A percentile compares a stretch with the other conserved stretches of the same genome.
Conservation (phyloP, 2,329 filamentous ascomycete species). For the Arthrobotrys iridis region DNA sequence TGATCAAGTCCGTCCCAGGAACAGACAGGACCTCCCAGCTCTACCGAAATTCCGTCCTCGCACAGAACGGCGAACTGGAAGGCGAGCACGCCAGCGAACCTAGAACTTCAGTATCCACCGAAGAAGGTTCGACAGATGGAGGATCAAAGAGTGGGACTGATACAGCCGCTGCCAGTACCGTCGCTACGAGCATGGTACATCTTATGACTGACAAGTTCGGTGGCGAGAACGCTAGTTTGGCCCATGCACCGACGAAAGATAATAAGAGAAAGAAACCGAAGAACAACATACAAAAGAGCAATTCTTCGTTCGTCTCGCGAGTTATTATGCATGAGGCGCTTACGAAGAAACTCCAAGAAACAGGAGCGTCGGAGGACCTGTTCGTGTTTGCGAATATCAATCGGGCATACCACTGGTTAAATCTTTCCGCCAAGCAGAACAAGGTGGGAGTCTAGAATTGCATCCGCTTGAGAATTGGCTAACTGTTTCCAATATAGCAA, state of each 20-base stretch:
- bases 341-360: constrained; percentile 80
- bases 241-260: constrained; percentile 72
- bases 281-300: constrained; percentile 98
- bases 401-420: constrained; percentile 93
- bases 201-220: constrained; percentile 69
- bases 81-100: constrained; percentile 50
- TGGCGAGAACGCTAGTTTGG: constrained; percentile 80
- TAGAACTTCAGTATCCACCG: constrained; percentile 47
- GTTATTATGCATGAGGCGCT: constrained; percentile 89
- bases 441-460: constrained; percentile 66
- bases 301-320: constrained; percentile 96
- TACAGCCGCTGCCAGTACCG: constrained; percentile 36
- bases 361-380: constrained; percentile 75
- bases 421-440: constrained; percentile 75
- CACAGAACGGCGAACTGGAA: constrained; percentile 36
- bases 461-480: neutral
- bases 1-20: constrained; percentile 66
- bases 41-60: constrained; percentile 42
- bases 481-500: constrained; percentile 65
- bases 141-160: constrained; percentile 55
- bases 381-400: constrained; percentile 97
- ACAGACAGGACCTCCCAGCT: constrained; percentile 44
- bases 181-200: constrained; percentile 52
- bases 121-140: constrained; percentile 47
- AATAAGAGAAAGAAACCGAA: constrained; percentile 91